phyloP scores from a whole-genome alignment of 2,329 filamentous ascomycete species.

The Esteya vermicola region DNA sequence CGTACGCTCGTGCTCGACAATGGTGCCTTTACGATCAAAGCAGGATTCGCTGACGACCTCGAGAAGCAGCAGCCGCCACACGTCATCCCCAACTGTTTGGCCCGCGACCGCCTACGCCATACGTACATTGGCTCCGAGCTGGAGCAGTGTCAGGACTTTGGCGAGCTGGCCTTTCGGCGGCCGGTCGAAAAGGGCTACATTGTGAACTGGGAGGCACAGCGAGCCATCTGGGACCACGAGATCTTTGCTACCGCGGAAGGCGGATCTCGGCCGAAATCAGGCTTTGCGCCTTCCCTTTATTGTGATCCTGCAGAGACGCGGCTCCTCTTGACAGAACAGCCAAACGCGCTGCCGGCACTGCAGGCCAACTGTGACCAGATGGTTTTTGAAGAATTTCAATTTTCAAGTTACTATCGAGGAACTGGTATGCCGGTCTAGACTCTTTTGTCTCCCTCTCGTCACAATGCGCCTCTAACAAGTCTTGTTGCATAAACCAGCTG shows the following conservation, averaged over 20 bases:
- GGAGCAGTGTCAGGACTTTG: slow-evolving; percentile 70
- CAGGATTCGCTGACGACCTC: slow-evolving; percentile 48
- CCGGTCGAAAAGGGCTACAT: slow-evolving; percentile 91
- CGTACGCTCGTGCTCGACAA: slow-evolving; percentile 84
- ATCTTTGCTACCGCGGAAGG: slow-evolving; percentile 52
- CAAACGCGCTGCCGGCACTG: slow-evolving; percentile 66
- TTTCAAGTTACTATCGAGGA: slow-evolving; percentile 69
- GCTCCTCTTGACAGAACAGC: slow-evolving; percentile 71
- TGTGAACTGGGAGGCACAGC: slow-evolving; percentile 93
- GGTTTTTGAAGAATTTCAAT: slow-evolving; percentile 93
- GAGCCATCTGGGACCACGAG: slow-evolving; percentile 87
- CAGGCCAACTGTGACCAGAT: slow-evolving; percentile 92
- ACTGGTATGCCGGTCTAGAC: too few relatives aligned
- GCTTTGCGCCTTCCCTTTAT: too few relatives aligned
- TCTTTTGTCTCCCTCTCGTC: slow-evolving; percentile 11
- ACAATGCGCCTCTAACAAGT: too few relatives aligned
- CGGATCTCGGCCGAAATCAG: too few relatives aligned
- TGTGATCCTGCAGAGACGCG: slow-evolving; percentile 74
- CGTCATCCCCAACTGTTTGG: slow-evolving; percentile 77
- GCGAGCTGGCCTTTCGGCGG: slow-evolving; percentile 72
- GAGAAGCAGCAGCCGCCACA: slow-evolving; percentile 31
- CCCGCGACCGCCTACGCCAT: slow-evolving; percentile 64
- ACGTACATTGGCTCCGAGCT: slow-evolving; percentile 71
- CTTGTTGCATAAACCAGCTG: too few relatives aligned
- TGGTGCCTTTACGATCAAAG: slow-evolving; percentile 83